phyloP scores from a whole-genome alignment of 768 basidiomycete species.

The Tylopilus sp. region DNA sequence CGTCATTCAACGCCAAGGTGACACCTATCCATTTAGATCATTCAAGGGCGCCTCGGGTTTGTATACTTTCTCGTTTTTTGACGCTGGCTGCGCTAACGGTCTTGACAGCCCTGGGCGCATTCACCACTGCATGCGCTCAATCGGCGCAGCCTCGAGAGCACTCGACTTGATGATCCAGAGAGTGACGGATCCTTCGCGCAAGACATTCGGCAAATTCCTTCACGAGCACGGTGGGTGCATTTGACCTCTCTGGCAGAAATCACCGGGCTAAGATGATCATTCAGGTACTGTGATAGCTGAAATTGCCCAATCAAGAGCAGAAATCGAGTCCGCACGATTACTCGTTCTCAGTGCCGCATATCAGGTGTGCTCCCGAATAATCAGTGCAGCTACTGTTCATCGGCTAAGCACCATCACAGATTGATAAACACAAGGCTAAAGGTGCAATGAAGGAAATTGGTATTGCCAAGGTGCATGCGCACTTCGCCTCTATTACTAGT shows the following conservation, averaged over 20 bases:
- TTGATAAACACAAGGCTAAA: conserved; percentile 88
- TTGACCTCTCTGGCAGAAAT: not conserved
- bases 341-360: conserved; percentile 90
- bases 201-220: conserved; percentile 92
- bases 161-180: conserved; percentile 86
- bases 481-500: not conserved
- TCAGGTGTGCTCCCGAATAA: conserved; percentile 45
- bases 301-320: conserved; percentile 88
- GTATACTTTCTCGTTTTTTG: conserved; percentile 14
- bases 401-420: conserved; percentile 42
- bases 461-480: conserved; percentile 81
- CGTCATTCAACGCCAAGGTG: not conserved
- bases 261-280: not conserved
- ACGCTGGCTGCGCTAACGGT: not conserved
- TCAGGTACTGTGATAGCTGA: conserved; percentile 85
- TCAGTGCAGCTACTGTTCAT: not conserved
- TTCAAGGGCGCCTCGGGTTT: conserved; percentile 93
- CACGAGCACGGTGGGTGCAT: conserved; percentile 75
- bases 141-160: conserved; percentile 82
- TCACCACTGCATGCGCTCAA: conserved; percentile 97
- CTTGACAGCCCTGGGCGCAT: conserved; percentile 80
- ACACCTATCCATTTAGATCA: conserved; percentile 49
- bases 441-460: conserved; percentile 97
- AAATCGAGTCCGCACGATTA: conserved; percentile 84
- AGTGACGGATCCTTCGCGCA: conserved; percentile 86